Conservation (phyloP, 1,284 basidiomycete genomes). For the Ceratobasidium sp. region DNA sequence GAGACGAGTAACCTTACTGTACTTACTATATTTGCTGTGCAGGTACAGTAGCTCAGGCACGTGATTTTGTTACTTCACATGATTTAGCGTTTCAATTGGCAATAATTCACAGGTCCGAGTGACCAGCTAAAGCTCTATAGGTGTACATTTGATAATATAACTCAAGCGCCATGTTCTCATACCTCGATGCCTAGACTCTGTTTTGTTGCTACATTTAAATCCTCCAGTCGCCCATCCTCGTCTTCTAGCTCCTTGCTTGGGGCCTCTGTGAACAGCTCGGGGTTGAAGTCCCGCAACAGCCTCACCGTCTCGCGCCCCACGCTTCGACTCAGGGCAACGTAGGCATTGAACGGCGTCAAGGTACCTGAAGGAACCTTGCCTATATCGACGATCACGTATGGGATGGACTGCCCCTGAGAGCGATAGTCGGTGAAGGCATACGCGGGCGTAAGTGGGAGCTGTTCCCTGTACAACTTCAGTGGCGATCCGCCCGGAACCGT, state of each 20-base stretch:
- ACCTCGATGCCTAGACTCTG: too few relatives aligned
- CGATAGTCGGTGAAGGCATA: constrained; percentile 42
- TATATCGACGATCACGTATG: constrained; percentile 21
- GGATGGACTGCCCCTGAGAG: constrained; percentile 11
- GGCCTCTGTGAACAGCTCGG: constrained; percentile 7
- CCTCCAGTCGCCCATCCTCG: too few relatives aligned
- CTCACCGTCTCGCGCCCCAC: constrained; percentile 48
- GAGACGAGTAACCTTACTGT: too few relatives aligned
- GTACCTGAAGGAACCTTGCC: constrained; percentile 5
- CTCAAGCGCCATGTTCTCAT: too few relatives aligned
- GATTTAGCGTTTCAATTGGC: too few relatives aligned
- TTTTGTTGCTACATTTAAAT: too few relatives aligned
- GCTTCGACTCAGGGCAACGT: constrained; percentile 41
- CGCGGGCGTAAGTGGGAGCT: constrained; percentile 41
- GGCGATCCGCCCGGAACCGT: neutral
- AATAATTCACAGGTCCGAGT: too few relatives aligned
- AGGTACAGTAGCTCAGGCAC: too few relatives aligned
- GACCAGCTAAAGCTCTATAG: too few relatives aligned
- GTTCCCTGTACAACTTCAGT: constrained; percentile 7
- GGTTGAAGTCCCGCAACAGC: neutral
- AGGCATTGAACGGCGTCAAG: constrained; percentile 9
- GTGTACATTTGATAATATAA: too few relatives aligned
- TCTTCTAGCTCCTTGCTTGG: neutral
- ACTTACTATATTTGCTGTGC: too few relatives aligned
- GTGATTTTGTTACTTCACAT: too few relatives aligned